Percentiles rank a stretch among this genome's conserved stretches.
Evolutionary conservation across 441 rosid genomes (phyloP).

Genomic region (Adansonia madagascariensis): DNA sequence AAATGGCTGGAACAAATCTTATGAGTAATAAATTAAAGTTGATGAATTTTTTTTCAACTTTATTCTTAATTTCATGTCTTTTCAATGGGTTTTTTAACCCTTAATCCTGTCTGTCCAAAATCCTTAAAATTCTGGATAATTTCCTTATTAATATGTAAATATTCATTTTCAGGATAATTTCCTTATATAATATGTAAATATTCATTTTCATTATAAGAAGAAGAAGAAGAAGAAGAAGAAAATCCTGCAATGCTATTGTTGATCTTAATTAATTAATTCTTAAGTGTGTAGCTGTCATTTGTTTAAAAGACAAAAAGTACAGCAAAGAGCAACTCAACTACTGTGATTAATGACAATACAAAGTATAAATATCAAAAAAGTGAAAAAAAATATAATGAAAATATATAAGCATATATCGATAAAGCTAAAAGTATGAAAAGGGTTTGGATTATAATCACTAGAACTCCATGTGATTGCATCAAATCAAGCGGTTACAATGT

Average conservation of each 20-base stretch:
- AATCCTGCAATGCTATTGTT: neutral
- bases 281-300: neutral
- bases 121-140: neutral
- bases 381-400: too few relatives aligned
- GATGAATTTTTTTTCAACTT: neutral
- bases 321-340: neutral
- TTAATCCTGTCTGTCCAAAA: neutral
- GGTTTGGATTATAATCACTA: neutral
- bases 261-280: neutral
- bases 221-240: too few relatives aligned
- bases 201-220: neutral
- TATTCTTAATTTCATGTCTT: conserved; percentile 23
- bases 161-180: neutral
- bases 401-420: neutral
- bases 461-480: conserved; percentile 34
- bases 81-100: neutral
- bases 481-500: conserved; percentile 39
- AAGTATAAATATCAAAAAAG: neutral
- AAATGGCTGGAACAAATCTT: neutral
- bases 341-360: neutral
- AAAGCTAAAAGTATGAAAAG: neutral
- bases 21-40: neutral
- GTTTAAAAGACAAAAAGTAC: conserved; percentile 3
- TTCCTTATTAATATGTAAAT: neutral
- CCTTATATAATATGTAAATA: neutral